Evolutionary conservation across 1,284 basidiomycete genomes (phyloP), one percentile per base, ranked within the genome.

Genomic region (Moesziomyces globuligerus): DNA sequence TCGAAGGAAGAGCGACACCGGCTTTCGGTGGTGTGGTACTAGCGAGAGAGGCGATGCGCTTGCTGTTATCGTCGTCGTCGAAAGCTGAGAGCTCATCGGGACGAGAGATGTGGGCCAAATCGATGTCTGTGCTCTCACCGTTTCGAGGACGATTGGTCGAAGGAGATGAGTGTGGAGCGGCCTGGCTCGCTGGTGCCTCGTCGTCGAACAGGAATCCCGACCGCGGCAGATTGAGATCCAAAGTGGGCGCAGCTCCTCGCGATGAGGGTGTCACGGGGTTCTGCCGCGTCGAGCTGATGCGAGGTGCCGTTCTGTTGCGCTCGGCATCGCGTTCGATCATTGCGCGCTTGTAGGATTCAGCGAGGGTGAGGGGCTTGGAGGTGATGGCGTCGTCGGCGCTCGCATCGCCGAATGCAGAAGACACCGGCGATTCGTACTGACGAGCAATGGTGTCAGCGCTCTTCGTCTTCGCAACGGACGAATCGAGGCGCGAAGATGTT

Each of bases 181-280:
- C 7, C 34, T 41, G 13, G 23, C 34, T 34, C 17, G 17, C 37
- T 21, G 46, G 28, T n/a, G 40, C 36, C 24, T 54, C 52, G 24
- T 65, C 56, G 23, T 58, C 47, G 39, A 51, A 51, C 21, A 59
- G 59, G 50, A 72, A 59, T 44, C 58, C 58, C 25, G 70, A 61
- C 28, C 40, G 48, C 8, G 73, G 70, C 40, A 75, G 39, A 15
- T 69, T 28, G 29, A 75, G 48, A 28, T 75, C 66, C 28, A 75
- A 43, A 6, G 47, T 58, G 10, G 73, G 73, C 17, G 69, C 68
- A 0, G 38, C 37, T 2, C 24, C 29, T 29, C 23, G 29, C 13
- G 38, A 37, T 13, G 48, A 9, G 7, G 29, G 9, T 3, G 43
- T 18, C 1, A 23, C 7, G 3, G n/a, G 11, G 21, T 24, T 53